A percentile compares a stretch with the other conserved stretches of the same genome.
These are phyloP conservation scores for Plicaturopsis crispa DNA, from an alignment of 768 basidiomycete genomes.

Conservation along the genomic window DNA sequence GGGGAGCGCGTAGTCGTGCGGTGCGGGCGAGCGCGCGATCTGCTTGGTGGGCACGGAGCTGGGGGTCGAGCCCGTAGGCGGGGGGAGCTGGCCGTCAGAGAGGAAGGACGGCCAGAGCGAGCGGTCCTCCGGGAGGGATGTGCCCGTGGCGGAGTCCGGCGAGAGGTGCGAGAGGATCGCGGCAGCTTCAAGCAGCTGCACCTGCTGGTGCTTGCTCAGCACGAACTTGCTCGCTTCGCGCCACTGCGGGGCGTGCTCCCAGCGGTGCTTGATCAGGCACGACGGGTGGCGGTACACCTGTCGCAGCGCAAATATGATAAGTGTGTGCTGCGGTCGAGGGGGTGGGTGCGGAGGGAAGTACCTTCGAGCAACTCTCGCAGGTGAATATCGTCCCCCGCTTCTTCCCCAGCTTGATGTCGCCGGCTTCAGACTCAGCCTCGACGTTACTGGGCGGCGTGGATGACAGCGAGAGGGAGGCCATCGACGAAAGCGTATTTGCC, in stretches of 20 bases:
- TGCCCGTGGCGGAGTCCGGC: constrained; percentile 49
- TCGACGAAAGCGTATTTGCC: not conserved
- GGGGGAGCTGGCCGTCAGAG: constrained; percentile 61
- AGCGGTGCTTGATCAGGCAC: constrained; percentile 94
- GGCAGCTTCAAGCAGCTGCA: constrained; percentile 94
- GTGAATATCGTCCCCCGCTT: constrained; percentile 83
- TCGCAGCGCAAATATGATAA: constrained; percentile 3
- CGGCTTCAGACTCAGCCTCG: constrained; percentile 14
- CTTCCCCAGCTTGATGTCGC: constrained; percentile 41
- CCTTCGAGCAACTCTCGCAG: constrained; percentile 95
- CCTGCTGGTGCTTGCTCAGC: constrained; percentile 94
- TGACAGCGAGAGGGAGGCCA: constrained; percentile 1
- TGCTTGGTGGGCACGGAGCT: constrained; percentile 44
- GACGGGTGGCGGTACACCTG: constrained; percentile 89
- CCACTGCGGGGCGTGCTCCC: constrained; percentile 98
- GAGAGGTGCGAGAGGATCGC: constrained; percentile 89
- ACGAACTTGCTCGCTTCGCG: constrained; percentile 86
- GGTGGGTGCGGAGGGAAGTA: constrained; percentile 21
- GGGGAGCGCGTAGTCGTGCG: constrained; percentile 56
- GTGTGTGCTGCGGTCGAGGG: constrained; percentile 5
- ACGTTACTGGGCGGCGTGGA: constrained; percentile 8
- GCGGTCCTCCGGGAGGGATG: constrained; percentile 87
- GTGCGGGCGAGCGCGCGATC: constrained; percentile 19
- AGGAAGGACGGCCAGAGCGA: constrained; percentile 87
- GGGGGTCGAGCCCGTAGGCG: constrained; percentile 34